A percentile compares a stretch with the other conserved stretches of the same genome.
These are phyloP conservation scores for Ehretia macrophylla DNA, from an alignment of 257 asterid genomes.

Conservation along the genomic window DNA sequence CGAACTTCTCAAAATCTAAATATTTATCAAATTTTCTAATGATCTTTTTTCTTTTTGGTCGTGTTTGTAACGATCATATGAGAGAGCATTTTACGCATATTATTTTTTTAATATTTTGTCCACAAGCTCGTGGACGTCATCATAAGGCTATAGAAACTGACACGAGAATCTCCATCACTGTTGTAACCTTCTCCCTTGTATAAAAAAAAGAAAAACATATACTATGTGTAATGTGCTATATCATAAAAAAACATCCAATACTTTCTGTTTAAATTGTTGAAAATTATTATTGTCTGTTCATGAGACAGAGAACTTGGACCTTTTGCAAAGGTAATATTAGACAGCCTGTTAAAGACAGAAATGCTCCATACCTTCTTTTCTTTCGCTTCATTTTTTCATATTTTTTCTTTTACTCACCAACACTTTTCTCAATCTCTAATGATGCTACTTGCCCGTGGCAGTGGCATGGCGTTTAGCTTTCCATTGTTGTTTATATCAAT, in stretches of 20 bases:
- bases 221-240: constrained; percentile 1
- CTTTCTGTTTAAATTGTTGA: constrained; percentile 27
- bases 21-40: too few species aligned
- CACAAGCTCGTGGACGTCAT: constrained; percentile 13
- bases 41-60: too few species aligned
- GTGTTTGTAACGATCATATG: too few species aligned
- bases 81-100: too few species aligned
- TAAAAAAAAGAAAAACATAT: constrained; percentile 8
- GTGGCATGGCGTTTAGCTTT: constrained; percentile 26
- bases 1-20: too few species aligned
- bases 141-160: constrained; percentile 30
- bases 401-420: constrained; percentile 12
- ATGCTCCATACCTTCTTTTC: constrained; percentile 33
- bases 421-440: constrained; percentile 12
- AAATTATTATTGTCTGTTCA: constrained; percentile 26
- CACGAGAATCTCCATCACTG: constrained; percentile 27
- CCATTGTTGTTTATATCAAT: constrained; percentile 9
- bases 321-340: constrained; percentile 14
- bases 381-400: constrained; percentile 13
- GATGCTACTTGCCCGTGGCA: constrained; percentile 20
- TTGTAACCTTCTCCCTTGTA: constrained; percentile 20
- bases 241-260: constrained; percentile 18
- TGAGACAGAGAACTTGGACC: constrained; percentile 37
- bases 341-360: constrained; percentile 41
- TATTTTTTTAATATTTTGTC: not conserved